Evolutionary conservation across 169 alveolate genomes (phyloP).

Genomic region (Plasmodium vinckei): DNA sequence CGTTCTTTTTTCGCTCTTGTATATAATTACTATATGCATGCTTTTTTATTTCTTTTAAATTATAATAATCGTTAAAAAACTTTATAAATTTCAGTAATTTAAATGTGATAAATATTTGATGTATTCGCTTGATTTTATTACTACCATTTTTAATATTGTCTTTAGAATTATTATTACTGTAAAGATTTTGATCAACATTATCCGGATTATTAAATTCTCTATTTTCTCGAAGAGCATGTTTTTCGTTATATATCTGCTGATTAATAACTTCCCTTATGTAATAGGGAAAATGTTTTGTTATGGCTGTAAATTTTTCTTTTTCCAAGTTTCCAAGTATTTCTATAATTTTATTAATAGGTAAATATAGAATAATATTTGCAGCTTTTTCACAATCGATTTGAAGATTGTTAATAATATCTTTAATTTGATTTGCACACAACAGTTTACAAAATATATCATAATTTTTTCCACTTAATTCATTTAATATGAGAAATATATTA

Average conservation of each 20-base stretch:
- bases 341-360: conserved; percentile 32
- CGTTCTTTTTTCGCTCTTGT: conserved; percentile 7
- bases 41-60: conserved; percentile 10
- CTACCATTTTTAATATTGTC: no score
- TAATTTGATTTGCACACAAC: conserved; percentile 12
- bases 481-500: conserved; percentile 30
- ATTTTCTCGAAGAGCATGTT: no score
- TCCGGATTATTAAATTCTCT: no score
- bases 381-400: neutral
- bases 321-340: conserved; percentile 16
- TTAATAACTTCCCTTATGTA: conserved; percentile 12
- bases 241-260: neutral
- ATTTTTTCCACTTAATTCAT: conserved; percentile 15
- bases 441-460: conserved; percentile 30
- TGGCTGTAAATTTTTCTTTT: conserved; percentile 5
- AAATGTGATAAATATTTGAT: conserved; percentile 54
- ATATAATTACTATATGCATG: neutral
- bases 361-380: conserved; percentile 18
- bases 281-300: conserved; percentile 22
- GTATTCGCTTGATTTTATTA: conserved; percentile 24
- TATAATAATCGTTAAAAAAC: conserved; percentile 10
- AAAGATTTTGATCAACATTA: no score
- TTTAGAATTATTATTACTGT: no score
- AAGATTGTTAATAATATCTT: conserved; percentile 12
- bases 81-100: conserved; percentile 21